A percentile compares a stretch with the other conserved stretches of the same genome.
Conservation (phyloP, 169 alveolate genomes). For the Plasmodium relictum region DNA sequence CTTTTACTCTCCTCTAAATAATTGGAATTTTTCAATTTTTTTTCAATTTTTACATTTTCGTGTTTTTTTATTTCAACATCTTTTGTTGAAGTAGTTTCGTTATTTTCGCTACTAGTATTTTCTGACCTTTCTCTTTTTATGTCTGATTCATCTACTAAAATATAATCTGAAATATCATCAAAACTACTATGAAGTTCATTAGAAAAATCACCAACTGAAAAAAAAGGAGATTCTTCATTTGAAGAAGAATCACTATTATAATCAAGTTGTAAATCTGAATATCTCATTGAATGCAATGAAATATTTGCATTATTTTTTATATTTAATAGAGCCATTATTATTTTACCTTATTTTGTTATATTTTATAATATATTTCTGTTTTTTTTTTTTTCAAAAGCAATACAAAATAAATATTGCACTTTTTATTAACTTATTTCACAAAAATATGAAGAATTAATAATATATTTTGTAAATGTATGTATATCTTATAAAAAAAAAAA, state of each 20-base stretch:
- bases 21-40: conserved; percentile 37
- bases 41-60: conserved; percentile 17
- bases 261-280: conserved; percentile 35
- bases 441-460: too few species aligned
- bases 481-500: too few species aligned
- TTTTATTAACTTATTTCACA: too few species aligned
- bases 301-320: conserved; percentile 36
- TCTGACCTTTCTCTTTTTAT: conserved; percentile 42
- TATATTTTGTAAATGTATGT: too few species aligned
- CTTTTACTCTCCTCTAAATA: conserved; percentile 41
- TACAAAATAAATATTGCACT: too few species aligned
- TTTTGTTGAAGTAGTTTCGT: conserved; percentile 9
- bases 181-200: conserved; percentile 69
- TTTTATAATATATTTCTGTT: too few species aligned
- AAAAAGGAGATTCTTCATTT: conserved; percentile 60
- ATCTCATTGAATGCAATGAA: conserved; percentile 49
- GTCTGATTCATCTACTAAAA: conserved; percentile 64
- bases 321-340: conserved; percentile 48
- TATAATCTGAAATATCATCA: conserved; percentile 72
- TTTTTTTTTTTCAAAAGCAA: too few species aligned
- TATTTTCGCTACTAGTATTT: conserved; percentile 57
- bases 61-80: conserved; percentile 19
- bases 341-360: too few species aligned
- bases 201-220: conserved; percentile 62
- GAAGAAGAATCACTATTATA: conserved; percentile 50